A percentile compares a stretch with the other conserved stretches of the same genome.
phyloP scores from a whole-genome alignment of 306 rosid species.

The Quillaja saponaria region DNA sequence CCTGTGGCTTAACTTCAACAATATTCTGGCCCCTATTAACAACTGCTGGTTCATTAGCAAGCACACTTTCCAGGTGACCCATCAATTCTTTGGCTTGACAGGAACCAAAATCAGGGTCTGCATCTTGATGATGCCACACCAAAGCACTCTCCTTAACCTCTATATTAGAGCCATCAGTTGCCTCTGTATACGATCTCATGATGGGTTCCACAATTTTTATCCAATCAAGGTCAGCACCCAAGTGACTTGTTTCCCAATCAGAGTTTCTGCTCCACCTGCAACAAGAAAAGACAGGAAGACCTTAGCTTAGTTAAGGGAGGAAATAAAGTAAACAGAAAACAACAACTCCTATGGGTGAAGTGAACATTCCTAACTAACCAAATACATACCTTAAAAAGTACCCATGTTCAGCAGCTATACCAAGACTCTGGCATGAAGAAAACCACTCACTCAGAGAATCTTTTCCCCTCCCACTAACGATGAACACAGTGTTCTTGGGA shows the following conservation, averaged over 20 bases:
- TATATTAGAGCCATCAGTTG: slow-evolving; percentile 80
- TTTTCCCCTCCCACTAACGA: slow-evolving; percentile 84
- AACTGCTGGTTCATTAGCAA: slow-evolving; percentile 73
- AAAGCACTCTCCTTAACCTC: slow-evolving; percentile 75
- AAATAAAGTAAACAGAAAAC: not conserved
- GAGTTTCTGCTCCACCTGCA: slow-evolving; percentile 64
- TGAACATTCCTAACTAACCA: not conserved
- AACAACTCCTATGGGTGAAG: not conserved
- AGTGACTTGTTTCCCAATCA: slow-evolving; percentile 68
- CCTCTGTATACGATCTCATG: slow-evolving; percentile 71
- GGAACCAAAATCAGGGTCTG: slow-evolving; percentile 87
- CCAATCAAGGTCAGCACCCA: slow-evolving; percentile 72
- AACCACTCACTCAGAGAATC: slow-evolving; percentile 72
- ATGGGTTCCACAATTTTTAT: slow-evolving; percentile 70
- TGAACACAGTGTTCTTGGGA: slow-evolving; percentile 67
- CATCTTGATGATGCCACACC: slow-evolving; percentile 94
- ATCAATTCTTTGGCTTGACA: slow-evolving; percentile 81
- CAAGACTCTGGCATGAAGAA: slow-evolving; percentile 64
- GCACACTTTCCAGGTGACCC: slow-evolving; percentile 73
- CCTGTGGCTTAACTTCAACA: slow-evolving; percentile 95
- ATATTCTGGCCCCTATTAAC: slow-evolving; percentile 75
- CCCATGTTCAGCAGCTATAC: slow-evolving; percentile 92
- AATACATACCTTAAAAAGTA: slow-evolving; percentile 71
- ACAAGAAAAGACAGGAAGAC: slow-evolving; percentile 6
- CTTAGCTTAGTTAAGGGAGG: not conserved